Evolutionary conservation across 306 rosid genomes (phyloP).

Genomic region (Gleditsia sinensis): DNA sequence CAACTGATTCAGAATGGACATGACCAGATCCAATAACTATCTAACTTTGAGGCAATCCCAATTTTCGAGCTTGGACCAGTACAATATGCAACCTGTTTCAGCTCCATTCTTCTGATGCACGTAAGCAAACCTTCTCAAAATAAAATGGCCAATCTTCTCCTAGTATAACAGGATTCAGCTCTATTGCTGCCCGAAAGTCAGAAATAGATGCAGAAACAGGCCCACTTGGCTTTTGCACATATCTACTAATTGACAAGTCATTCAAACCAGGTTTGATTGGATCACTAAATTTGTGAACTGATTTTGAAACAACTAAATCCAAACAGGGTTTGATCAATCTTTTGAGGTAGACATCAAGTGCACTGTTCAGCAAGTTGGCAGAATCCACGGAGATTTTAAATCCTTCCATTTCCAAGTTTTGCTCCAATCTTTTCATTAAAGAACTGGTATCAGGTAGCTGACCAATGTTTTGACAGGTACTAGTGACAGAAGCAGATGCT

Average conservation of each 20-base stretch:
- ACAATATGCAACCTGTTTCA: constrained; percentile 33
- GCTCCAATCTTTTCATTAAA: constrained; percentile 55
- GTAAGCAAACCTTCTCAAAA: constrained; percentile 55
- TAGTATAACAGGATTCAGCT: constrained; percentile 59
- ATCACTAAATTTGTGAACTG: constrained; percentile 27
- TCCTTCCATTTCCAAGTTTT: constrained; percentile 59
- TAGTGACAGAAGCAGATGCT: constrained; percentile 11
- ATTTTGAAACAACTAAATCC: constrained; percentile 52
- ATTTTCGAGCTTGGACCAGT: constrained; percentile 25
- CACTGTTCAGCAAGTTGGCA: constrained; percentile 48
- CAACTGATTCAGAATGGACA: constrained; percentile 32
- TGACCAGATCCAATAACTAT: constrained; percentile 29
- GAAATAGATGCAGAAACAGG: constrained; percentile 43
- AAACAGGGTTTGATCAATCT: constrained; percentile 71
- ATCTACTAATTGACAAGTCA: constrained; percentile 29
- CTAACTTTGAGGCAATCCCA: constrained; percentile 32
- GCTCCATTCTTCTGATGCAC: constrained; percentile 42
- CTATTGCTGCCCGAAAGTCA: constrained; percentile 60
- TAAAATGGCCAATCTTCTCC: constrained; percentile 66
- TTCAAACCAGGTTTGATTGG: constrained; percentile 39
- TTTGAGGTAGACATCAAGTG: constrained; percentile 70
- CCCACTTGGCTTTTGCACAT: constrained; percentile 43
- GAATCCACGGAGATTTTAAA: constrained; percentile 53
- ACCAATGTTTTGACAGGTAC: constrained; percentile 51
- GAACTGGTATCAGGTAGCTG: constrained; percentile 58